phyloP scores from a whole-genome alignment of 306 rosid species.

The Chamaecrista fasciculata region DNA sequence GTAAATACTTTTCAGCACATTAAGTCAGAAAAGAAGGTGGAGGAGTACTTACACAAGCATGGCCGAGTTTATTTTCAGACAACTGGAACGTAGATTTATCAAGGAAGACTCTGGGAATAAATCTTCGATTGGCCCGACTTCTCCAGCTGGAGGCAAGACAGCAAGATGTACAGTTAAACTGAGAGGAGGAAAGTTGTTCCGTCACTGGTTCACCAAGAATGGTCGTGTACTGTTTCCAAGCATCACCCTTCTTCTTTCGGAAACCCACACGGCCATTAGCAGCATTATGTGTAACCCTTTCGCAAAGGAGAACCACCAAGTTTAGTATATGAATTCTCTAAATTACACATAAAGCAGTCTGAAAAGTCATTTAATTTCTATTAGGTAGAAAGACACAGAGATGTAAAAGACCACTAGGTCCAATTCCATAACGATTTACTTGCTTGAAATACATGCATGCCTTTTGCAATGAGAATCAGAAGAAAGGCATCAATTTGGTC shows the following conservation, averaged over 20 bases:
- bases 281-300: conserved; percentile 41
- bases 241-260: conserved; percentile 39
- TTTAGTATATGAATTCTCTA: background rate
- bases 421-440: background rate
- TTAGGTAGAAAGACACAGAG: background rate
- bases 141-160: conserved; percentile 43
- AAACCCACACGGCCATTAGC: conserved; percentile 40
- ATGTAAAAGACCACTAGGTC: background rate
- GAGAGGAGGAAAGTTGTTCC: conserved; percentile 29
- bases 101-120: conserved; percentile 45
- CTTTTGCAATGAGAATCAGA: background rate
- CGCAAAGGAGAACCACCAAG: conserved; percentile 16
- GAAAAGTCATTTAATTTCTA: background rate
- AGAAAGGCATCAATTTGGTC: background rate
- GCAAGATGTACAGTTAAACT: conserved; percentile 48
- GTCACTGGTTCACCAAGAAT: conserved; percentile 38
- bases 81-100: conserved; percentile 54
- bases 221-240: conserved; percentile 43
- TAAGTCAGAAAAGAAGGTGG: no score
- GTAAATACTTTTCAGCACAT: no score
- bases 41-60: conserved; percentile 49
- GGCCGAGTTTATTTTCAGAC: conserved; percentile 35
- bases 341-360: background rate
- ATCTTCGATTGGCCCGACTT: conserved; percentile 33
- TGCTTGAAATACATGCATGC: background rate